phyloP scores from a whole-genome alignment of 2,329 filamentous ascomycete genomes.

The Penicillium janthinellum region DNA sequence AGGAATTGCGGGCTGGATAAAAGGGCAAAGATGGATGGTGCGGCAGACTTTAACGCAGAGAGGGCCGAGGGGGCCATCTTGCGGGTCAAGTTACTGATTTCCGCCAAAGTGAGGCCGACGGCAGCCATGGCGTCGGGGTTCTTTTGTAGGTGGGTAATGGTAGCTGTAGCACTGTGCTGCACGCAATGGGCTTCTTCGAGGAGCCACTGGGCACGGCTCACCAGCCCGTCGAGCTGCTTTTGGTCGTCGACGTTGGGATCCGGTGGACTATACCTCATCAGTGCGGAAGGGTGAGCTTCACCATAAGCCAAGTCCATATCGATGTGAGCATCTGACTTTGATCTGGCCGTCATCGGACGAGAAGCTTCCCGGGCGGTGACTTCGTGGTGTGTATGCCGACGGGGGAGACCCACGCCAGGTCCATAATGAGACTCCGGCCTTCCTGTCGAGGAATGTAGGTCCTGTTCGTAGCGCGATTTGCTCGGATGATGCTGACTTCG shows the following conservation, averaged over 20 bases:
- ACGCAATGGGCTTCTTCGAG: slow-evolving; percentile 87
- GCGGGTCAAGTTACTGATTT: slow-evolving; percentile 77
- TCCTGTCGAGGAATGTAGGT: slow-evolving; percentile 29
- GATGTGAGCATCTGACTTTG: slow-evolving; percentile 51
- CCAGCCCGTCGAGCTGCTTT: slow-evolving; percentile 64
- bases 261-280: slow-evolving; percentile 48
- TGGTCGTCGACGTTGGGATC: slow-evolving; percentile 53
- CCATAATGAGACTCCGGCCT: slow-evolving; percentile 23
- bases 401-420: slow-evolving; percentile 30
- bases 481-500: slow-evolving; percentile 30
- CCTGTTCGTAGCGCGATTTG: slow-evolving; percentile 34
- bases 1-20: slow-evolving; percentile 91
- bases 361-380: slow-evolving; percentile 30
- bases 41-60: slow-evolving; percentile 72
- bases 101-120: slow-evolving; percentile 87
- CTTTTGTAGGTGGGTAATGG: slow-evolving; percentile 77
- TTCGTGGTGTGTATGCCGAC: slow-evolving; percentile 45
- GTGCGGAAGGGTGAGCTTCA: slow-evolving; percentile 68
- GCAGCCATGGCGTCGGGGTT: slow-evolving; percentile 91
- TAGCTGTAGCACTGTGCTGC: slow-evolving; percentile 79
- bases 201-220: slow-evolving; percentile 73
- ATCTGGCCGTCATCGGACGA: slow-evolving; percentile 31
- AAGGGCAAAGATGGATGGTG: slow-evolving; percentile 82
- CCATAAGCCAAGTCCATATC: slow-evolving; percentile 95
- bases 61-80: slow-evolving; percentile 86